These are phyloP conservation scores for Sodiomyces alkalinus DNA, from an alignment of 2,329 filamentous ascomycete genomes.

Conservation along the genomic window DNA sequence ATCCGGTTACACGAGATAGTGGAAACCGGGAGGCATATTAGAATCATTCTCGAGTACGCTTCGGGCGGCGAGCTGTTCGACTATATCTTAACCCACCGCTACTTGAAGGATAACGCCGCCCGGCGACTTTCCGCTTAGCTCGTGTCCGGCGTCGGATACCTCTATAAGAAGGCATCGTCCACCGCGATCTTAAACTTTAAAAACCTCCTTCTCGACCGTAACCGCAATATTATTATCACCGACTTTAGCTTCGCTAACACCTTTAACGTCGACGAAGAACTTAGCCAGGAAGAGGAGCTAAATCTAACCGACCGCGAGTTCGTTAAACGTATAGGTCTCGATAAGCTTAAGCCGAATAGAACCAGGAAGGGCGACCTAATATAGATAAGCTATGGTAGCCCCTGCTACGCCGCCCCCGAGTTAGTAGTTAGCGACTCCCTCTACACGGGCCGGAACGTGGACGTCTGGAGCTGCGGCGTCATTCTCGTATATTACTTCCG, in stretches of 20 bases:
- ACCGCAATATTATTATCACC: slow-evolving; percentile 98
- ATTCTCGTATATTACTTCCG: slow-evolving; percentile 64
- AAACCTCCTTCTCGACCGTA: slow-evolving; percentile 85
- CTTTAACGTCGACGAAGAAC: slow-evolving; percentile 77
- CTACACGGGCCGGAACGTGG: slow-evolving; percentile 94
- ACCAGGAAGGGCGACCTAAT: slow-evolving; percentile 83
- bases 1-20: slow-evolving; percentile 97
- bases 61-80: slow-evolving; percentile 96
- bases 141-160: slow-evolving; percentile 88
- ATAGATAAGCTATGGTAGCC: slow-evolving; percentile 97
- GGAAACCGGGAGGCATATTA: slow-evolving; percentile 91
- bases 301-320: slow-evolving; percentile 77
- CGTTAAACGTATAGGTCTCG: slow-evolving; percentile 73
- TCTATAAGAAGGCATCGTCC: slow-evolving; percentile 97
- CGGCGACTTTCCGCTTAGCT: slow-evolving; percentile 88
- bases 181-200: slow-evolving; percentile 94
- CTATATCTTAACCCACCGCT: slow-evolving; percentile 93
- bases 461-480: slow-evolving; percentile 98
- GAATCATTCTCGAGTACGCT: slow-evolving; percentile 95
- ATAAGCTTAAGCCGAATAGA: slow-evolving; percentile 61
- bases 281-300: slow-evolving; percentile 80
- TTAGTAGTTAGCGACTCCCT: slow-evolving; percentile 93
- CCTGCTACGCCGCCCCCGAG: slow-evolving; percentile 93
- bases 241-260: slow-evolving; percentile 99
- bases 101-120: slow-evolving; percentile 85